phyloP scores from a whole-genome alignment of 73 alveolate species.

The Tetrahymena elliotti region DNA sequence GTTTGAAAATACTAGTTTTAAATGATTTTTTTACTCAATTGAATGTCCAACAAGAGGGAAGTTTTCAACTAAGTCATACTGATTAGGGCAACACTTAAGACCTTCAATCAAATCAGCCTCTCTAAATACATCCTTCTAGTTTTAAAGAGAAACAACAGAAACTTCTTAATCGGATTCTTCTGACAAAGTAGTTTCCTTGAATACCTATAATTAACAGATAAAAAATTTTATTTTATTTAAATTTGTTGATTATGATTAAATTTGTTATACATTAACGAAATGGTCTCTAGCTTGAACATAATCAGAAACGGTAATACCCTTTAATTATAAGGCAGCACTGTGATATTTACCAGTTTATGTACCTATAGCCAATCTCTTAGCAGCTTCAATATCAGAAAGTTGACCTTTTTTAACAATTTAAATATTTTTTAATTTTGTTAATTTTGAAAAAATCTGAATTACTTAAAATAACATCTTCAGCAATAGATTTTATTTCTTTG shows the following conservation, averaged over 20 bases:
- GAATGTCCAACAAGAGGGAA: constrained; percentile 33
- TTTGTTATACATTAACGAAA: neutral
- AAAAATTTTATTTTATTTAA: no score
- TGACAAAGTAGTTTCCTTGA: neutral
- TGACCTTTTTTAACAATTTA: neutral
- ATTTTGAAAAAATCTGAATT: neutral
- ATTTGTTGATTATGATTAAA: no score
- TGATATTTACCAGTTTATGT: constrained; percentile 27
- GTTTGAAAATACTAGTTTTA: neutral
- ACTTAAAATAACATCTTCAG: neutral
- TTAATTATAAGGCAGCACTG: neutral
- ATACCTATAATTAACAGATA: neutral
- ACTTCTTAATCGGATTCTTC: neutral
- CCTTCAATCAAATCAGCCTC: constrained; percentile 19
- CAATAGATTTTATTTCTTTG: neutral
- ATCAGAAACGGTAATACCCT: constrained; percentile 20
- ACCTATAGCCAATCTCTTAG: constrained; percentile 32
- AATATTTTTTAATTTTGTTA: neutral
- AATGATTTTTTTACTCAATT: neutral
- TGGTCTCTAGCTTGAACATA: neutral
- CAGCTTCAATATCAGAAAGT: constrained; percentile 27
- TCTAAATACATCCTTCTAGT: constrained; percentile 8
- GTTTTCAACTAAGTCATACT: constrained; percentile 20
- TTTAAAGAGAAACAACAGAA: constrained; percentile 5
- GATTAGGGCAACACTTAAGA: neutral